Evolutionary conservation across 164 flowering plant species (phyloP), one percentile per base, ranked within the genome.

Genomic region (Sedum album): DNA sequence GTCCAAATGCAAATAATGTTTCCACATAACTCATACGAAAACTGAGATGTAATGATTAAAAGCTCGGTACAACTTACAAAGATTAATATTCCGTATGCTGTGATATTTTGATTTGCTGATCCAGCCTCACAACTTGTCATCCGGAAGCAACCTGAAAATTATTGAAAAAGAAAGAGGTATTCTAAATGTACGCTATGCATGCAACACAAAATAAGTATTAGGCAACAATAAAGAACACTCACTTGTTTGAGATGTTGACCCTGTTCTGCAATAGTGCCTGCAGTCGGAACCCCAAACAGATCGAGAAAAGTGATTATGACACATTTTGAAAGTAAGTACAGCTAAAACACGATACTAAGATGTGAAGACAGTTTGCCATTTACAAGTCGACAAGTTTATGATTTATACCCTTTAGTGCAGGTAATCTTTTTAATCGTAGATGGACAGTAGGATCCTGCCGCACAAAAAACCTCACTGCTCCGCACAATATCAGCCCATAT

Each of bases 371-470:
- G 28, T 28, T 65, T 26, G 31, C 61, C 35, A 66, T 65, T 49
- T 28, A 67, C 8, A 61, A 64, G 75, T 71, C 53, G 63, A 76
- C 77, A 80, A 81, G 68, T 71, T 68, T 63, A 75, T 65, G 53
- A 65, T 75, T 28, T 23, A 75, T 92, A 92, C 99, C 99, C 99
- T 55, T 77, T 75, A 76, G 81, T 82, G 82, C 99, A 95, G 66
- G 88, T 81, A 72, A 68, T 42, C 71, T 81, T 86, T 74, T 80
- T 66, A 69, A 79, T 70, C 39, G 90, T 85, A 41, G 86, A 76
- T 30, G 97, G 99, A 75, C 99, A 95, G 78, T 86, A 89, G 68
- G 88, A 88, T 80, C 99, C 99, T 65, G 87, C 88, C 57, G 94
- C 75, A 82, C 99, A 95, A 82, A 92, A 95, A 44, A 92, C 69